Base-by-base conservation (phyloP, 202 grass and related monocot genomes). In the Dendrocalamus latiflorus region DNA sequence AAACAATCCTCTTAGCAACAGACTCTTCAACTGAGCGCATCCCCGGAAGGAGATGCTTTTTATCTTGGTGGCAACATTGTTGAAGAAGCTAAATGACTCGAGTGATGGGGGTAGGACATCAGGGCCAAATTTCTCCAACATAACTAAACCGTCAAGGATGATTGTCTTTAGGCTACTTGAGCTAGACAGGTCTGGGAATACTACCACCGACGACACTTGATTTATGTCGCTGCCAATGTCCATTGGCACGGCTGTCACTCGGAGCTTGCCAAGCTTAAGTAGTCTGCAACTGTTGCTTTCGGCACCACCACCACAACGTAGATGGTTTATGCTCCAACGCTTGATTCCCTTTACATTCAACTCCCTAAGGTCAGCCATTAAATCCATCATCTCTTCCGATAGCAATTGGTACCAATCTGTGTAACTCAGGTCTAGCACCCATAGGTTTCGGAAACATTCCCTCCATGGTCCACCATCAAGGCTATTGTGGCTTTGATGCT, bases 321-420 rank as follows among this genome's bases (percentile, higher is more conserved):
- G 8, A 18, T 72, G 2, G 4, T 8, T 50, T 12, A 72, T 12
- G 25, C 11, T 50, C 84, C 60, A 38, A 7, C 11, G 1, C 2
- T 18, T 0, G 1, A 28, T 0, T 18, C 42, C 51, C 34, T 75
- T 38, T 0, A 86, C 62, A 51, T 51, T 4, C 30, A 86, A 8
- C 77, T 86, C 84, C 21, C 62, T 81, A 1, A 86, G 84, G 1
- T 76, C 41, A 61, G 1, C 30, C 84, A 86, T 81, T 3, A 17
- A 0, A 1, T 20, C 34, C 7, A 50, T 11, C 4, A n/a, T 48
- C 1, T 75, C 34, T 18, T 60, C 6, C 0, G 84, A 86, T 24
- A 86, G 11, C 2, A 86, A 2, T 17, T 8, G 11, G 1, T 61
- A 39, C 84, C 61, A 86, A 0, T 42, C 1, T 45, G 84, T 86